Conservation (phyloP, 148 eudicot genomes). For the Amaranthus hypochondriacus region DNA sequence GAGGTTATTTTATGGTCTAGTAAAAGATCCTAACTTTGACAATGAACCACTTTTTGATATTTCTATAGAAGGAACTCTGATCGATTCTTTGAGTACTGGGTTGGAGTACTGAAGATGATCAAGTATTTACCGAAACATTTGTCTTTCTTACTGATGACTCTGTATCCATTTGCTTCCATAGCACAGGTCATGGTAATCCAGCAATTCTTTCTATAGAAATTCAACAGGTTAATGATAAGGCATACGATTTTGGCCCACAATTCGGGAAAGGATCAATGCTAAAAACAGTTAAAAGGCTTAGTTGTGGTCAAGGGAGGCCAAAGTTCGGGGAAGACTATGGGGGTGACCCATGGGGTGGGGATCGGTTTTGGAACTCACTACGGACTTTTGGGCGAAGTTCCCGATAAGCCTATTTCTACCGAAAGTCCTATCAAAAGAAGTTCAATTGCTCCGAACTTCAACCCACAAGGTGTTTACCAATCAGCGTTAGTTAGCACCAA, state of each 20-base stretch:
- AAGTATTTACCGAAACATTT: conserved; percentile 72
- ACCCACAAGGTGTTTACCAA: conserved; percentile 81
- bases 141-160: conserved; percentile 63
- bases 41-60: conserved; percentile 88
- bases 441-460: conserved; percentile 71
- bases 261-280: conserved; percentile 72
- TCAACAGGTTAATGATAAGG: conserved; percentile 71
- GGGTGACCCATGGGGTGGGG: conserved; percentile 92
- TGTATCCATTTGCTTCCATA: conserved; percentile 84
- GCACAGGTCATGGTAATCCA: conserved; percentile 98
- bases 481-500: conserved; percentile 73
- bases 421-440: conserved; percentile 42
- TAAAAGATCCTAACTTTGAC: conserved; percentile 72
- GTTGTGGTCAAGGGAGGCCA: conserved; percentile 54
- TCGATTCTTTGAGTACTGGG: conserved; percentile 76
- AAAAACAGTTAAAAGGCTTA: conserved; percentile 61
- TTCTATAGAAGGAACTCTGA: conserved; percentile 74
- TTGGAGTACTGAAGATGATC: conserved; percentile 77
- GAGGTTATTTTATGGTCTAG: conserved; percentile 70
- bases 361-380: conserved; percentile 78
- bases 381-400: conserved; percentile 49
- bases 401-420: conserved; percentile 52
- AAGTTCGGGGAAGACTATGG: conserved; percentile 76
- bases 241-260: conserved; percentile 62
- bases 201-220: conserved; percentile 82